Evolutionary conservation across 1,284 basidiomycete species (phyloP), one percentile per base, ranked within the genome.

Genomic region (Malassezia restricta): DNA sequence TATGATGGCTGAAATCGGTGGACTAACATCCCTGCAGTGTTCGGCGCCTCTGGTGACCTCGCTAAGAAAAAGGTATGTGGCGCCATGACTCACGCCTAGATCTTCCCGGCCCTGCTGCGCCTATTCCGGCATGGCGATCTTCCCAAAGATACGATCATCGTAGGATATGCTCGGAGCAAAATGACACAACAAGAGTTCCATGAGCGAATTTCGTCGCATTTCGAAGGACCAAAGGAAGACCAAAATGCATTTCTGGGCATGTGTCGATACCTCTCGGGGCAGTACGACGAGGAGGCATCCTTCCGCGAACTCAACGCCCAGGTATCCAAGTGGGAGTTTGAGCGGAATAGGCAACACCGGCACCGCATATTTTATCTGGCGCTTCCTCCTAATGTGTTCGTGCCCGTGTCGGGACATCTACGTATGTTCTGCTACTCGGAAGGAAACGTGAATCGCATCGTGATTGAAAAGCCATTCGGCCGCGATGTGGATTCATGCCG

Each of bases 21-120:
- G 8, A 6, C 39, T 12, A 24, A 27, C 38, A 45, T 47, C 24
- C 20, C 11, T 30, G 24, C 67, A 90, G 92, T 98, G 51, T 82
- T 94, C 56, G 94, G 94, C 57, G 92, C 92, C 20, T 94, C 88
- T 54, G 92, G 92, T 47, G 92, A 98, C 79, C 80, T 98, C 46
- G 94, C 92, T 56, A 95, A 95, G 84, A 98, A 98, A 79, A 98
- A 98, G 82, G 90, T 86, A 43, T 38, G 67, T 45, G 27, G 15
- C 8, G 20, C 40, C 48, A 17, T 12, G 31, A 5, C 37, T 42
- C 1, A 41, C 9, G 6, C 47, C 24, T 4, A 69, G 69, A 72
- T 67, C 31, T 71, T 65, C 56, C 69, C 69, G 3, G 65, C 69
- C 28, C 58, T 72, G 40, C 62, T 71, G 53, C 67, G 66, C 55